Conservation (phyloP, 1,284 basidiomycete species). For the Heterobasidion occidentale region DNA sequence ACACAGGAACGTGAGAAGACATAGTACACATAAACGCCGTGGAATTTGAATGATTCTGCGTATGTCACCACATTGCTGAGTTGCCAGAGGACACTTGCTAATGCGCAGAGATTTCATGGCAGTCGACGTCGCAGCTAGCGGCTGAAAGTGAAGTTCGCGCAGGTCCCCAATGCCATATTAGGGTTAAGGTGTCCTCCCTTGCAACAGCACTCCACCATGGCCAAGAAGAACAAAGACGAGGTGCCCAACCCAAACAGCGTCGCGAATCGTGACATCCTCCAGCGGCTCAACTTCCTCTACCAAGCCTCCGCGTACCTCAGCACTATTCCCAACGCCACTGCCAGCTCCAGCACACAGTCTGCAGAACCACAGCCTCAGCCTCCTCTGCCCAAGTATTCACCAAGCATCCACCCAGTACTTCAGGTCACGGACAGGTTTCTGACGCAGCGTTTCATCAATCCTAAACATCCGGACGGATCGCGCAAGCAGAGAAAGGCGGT, state of each 20-base stretch:
- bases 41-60: too few relatives aligned
- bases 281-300: conserved; percentile 77
- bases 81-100: too few relatives aligned
- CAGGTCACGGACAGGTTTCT: not conserved
- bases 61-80: too few relatives aligned
- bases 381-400: not conserved
- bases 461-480: not conserved
- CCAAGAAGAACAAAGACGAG: conserved; percentile 54
- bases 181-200: too few relatives aligned
- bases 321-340: conserved; percentile 20
- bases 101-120: too few relatives aligned
- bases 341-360: conserved; percentile 1
- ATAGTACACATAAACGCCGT: too few relatives aligned
- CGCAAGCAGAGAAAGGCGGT: conserved; percentile 13
- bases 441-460: not conserved
- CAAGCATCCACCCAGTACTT: not conserved
- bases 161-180: too few relatives aligned
- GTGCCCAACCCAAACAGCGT: conserved; percentile 47
- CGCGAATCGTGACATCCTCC: conserved; percentile 65
- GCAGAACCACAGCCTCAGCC: not conserved
- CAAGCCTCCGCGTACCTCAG: conserved; percentile 69
- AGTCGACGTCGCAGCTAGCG: too few relatives aligned
- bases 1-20: too few relatives aligned
- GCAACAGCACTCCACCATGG: conserved; percentile 31
- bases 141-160: too few relatives aligned